These are phyloP conservation scores for Penicillium sp. DNA, from an alignment of 2,329 filamentous ascomycete genomes.

Conservation along the genomic window DNA sequence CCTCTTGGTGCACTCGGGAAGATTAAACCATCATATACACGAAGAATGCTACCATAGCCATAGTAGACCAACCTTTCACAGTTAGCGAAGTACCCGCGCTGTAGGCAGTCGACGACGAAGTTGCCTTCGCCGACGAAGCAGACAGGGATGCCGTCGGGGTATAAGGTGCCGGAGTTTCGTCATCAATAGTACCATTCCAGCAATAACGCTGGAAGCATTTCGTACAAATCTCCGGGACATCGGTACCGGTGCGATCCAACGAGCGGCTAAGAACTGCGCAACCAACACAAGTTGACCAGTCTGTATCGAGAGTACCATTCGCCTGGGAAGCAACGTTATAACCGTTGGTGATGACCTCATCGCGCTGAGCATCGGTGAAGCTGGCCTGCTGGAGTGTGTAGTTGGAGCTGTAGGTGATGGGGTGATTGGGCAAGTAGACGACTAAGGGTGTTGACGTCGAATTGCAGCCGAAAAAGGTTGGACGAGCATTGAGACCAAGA, in stretches of 20 bases:
- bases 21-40: no score
- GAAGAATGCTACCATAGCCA: no score
- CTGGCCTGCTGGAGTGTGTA: constrained; percentile 71
- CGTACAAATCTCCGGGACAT: constrained; percentile 70
- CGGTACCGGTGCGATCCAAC: constrained; percentile 68
- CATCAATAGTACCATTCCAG: constrained; percentile 77
- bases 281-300: constrained; percentile 82
- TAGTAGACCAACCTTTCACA: no score
- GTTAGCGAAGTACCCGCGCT: no score
- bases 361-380: constrained; percentile 67
- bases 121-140: no score
- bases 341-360: constrained; percentile 82
- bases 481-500: constrained; percentile 69
- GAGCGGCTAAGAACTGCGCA: constrained; percentile 83
- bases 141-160: background rate
- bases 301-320: constrained; percentile 70
- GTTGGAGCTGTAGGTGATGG: constrained; percentile 76
- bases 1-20: no score
- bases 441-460: constrained; percentile 64
- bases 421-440: constrained; percentile 85
- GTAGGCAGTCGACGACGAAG: no score
- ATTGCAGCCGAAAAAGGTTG: constrained; percentile 81
- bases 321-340: constrained; percentile 80
- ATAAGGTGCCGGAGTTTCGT: constrained; percentile 41
- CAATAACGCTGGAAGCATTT: constrained; percentile 82